Percentiles rank a stretch among this genome's conserved stretches.
These are phyloP conservation scores for Dissophora globulifera DNA, from an alignment of 192 early-diverging fungal species.

Conservation along the genomic window DNA sequence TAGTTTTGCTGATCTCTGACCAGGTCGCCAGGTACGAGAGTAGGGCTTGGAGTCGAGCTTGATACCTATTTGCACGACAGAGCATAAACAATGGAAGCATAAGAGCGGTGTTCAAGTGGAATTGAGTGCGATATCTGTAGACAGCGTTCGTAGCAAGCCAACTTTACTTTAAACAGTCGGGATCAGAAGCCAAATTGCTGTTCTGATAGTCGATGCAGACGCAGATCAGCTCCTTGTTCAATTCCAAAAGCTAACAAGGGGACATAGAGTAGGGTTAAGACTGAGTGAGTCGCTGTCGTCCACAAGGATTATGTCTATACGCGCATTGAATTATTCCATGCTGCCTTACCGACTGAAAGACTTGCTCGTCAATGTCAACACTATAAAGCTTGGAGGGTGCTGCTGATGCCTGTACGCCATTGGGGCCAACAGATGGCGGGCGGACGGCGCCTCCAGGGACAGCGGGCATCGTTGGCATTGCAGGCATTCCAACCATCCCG, in stretches of 20 bases:
- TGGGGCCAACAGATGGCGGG: neutral
- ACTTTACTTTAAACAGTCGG: constrained; percentile 36
- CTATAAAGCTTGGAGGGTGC: constrained; percentile 7
- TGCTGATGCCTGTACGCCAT: constrained; percentile 5
- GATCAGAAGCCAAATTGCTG: constrained; percentile 14
- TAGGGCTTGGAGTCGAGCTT: constrained; percentile 33
- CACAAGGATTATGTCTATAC: no score
- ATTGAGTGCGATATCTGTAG: no score
- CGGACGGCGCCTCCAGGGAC: constrained; percentile 4
- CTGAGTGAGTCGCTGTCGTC: no score
- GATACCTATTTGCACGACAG: no score
- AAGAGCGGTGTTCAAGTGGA: no score
- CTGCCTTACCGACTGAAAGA: constrained; percentile 34
- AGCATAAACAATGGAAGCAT: no score
- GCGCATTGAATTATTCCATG: no score
- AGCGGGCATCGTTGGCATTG: neutral
- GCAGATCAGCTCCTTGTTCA: constrained; percentile 45
- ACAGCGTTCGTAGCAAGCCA: no score
- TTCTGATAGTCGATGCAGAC: constrained; percentile 52
- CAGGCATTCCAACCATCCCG: constrained; percentile 9
- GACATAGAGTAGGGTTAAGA: neutral
- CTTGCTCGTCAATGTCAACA: constrained; percentile 37
- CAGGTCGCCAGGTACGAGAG: constrained; percentile 49
- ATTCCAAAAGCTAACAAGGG: constrained; percentile 18
- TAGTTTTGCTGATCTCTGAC: constrained; percentile 40